Evolutionary conservation across 108 stramenopile species (phyloP).

Genomic region (Fistulifera pelliculosa): DNA sequence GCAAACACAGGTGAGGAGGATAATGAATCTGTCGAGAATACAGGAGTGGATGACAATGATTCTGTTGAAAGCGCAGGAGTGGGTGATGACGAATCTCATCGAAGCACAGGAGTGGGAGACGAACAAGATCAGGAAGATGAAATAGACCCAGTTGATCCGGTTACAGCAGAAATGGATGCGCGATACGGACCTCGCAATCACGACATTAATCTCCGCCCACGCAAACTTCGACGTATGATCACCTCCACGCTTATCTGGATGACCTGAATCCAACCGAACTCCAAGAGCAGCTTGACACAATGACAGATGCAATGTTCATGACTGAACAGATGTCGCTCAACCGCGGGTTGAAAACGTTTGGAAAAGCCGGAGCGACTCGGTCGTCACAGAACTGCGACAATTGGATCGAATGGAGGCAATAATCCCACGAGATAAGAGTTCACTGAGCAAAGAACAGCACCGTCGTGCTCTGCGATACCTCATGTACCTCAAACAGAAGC

Average conservation of each 20-base stretch:
- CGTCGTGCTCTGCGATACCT: constrained; percentile 23
- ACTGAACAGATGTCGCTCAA: constrained; percentile 3
- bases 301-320: constrained; percentile 8
- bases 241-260: not conserved
- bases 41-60: constrained; percentile 3
- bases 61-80: not conserved
- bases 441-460: constrained; percentile 21
- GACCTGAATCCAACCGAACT: not conserved
- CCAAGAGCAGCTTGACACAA: not conserved
- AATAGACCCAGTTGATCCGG: not conserved
- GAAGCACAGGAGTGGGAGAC: no score
- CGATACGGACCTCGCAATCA: constrained; percentile 1
- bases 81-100: no score
- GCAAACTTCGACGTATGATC: not conserved
- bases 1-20: not conserved
- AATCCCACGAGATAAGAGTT: constrained; percentile 9
- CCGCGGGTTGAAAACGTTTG: constrained; percentile 18
- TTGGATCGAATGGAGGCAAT: constrained; percentile 23
- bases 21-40: not conserved
- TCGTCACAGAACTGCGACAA: constrained; percentile 32
- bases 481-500: constrained; percentile 38
- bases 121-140: no score
- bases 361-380: constrained; percentile 18
- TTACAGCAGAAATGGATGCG: not conserved
- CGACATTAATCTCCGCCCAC: not conserved